These are phyloP conservation scores for Fusarium palustre DNA, from an alignment of 2,329 filamentous ascomycete species.

Conservation along the genomic window DNA sequence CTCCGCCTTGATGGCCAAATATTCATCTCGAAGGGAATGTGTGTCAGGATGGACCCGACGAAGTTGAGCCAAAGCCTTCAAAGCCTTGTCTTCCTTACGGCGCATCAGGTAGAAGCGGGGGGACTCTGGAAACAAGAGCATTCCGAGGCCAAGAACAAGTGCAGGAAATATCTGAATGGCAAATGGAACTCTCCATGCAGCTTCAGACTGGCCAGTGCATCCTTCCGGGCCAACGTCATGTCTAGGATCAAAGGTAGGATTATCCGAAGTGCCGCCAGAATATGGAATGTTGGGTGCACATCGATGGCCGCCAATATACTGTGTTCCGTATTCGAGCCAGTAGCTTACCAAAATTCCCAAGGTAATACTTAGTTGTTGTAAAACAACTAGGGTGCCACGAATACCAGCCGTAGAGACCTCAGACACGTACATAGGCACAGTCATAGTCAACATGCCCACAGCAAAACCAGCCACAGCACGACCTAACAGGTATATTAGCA, in stretches of 20 bases:
- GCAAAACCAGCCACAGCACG: background rate
- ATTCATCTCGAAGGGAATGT: background rate
- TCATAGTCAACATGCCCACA: background rate
- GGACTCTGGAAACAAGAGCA: background rate
- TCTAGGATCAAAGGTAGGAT: background rate
- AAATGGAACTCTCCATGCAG: background rate
- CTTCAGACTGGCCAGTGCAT: background rate
- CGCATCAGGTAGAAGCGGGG: background rate
- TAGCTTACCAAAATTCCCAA: background rate
- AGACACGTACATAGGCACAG: background rate
- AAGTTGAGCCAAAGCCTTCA: background rate
- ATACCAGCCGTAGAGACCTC: background rate
- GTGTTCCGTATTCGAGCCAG: background rate
- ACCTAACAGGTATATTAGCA: background rate
- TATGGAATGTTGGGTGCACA: background rate
- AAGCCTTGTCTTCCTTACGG: background rate
- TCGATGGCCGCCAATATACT: background rate
- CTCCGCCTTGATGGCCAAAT: background rate
- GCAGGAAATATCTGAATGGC: background rate
- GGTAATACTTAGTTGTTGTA: background rate
- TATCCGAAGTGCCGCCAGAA: background rate
- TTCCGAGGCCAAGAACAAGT: background rate
- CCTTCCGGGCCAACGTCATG: background rate
- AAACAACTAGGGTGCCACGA: background rate
- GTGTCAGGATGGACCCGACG: background rate